A percentile compares a stretch with the other conserved stretches of the same genome.
Conservation (phyloP, 768 basidiomycete species). For the Trametes meyenii region DNA sequence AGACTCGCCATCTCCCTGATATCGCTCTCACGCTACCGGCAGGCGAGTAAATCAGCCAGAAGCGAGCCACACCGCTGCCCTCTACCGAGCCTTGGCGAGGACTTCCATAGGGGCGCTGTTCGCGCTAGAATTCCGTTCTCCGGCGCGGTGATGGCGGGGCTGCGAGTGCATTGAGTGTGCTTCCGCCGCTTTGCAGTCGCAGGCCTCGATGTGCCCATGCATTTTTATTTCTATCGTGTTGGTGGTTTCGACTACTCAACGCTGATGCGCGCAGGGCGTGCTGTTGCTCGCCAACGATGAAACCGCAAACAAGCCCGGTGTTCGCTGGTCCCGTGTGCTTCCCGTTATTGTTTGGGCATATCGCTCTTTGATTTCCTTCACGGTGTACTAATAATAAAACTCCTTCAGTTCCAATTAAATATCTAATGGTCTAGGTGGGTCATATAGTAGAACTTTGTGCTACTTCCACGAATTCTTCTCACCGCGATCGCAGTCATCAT, state of each 20-base stretch:
- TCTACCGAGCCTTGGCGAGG: constrained; percentile 10
- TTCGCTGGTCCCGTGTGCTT: too few relatives aligned
- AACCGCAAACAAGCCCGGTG: too few relatives aligned
- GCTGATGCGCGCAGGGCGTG: background rate
- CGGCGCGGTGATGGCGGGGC: background rate
- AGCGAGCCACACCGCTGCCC: constrained; percentile 11
- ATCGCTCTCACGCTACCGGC: constrained; percentile 18
- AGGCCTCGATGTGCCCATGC: background rate
- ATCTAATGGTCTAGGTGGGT: too few relatives aligned
- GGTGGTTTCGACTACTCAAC: background rate
- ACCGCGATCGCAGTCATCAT: background rate
- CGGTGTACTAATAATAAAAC: too few relatives aligned
- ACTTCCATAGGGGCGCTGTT: constrained; percentile 8
- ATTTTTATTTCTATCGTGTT: background rate
- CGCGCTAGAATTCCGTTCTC: constrained; percentile 11
- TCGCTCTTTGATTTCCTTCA: too few relatives aligned
- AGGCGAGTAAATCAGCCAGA: constrained; percentile 8
- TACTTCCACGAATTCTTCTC: background rate
- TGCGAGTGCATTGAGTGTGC: background rate
- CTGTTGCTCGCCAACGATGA: too few relatives aligned
- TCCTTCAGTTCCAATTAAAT: too few relatives aligned
- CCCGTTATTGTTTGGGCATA: too few relatives aligned
- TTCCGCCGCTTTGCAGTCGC: too few relatives aligned
- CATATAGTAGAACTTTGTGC: too few relatives aligned
- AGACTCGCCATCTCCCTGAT: background rate